Evolutionary conservation across 2,329 filamentous ascomycete genomes (phyloP), one percentile per base, ranked within the genome.

Genomic region (Trichoderma sp.): DNA sequence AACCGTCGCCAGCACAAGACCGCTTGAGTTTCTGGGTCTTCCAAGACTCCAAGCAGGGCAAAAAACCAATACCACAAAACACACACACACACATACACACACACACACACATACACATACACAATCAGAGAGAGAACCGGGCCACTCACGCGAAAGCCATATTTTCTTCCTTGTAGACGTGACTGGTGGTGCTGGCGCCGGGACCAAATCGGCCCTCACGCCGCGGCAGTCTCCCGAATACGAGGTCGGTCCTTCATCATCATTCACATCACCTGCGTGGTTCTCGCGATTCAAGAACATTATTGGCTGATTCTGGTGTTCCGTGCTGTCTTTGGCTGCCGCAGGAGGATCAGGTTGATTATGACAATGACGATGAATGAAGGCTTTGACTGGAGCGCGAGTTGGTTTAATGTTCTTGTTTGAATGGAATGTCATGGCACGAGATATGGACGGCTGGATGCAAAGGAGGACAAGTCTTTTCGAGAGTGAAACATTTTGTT

Each of bases 161-260:
- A 56, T 56, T 64, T 47, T 45, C 44, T 39, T 39, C 39, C 30
- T 55, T 48, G 51, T 50, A 62, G 64, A 59, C 44, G 64, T 24
- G 62, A 45, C 52, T 52, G 55, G 52, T 55, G 62, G 50, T 24
- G 64, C 54, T 6, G 48, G 59, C 58, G 34, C 44, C 57, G 48
- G 45, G 34, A 15, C 50, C 34, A 64, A 47, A 14, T 59, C 45
- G 30, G 56, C 45, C 65, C 61, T 19, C 63, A 65, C 28, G 64
- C 43, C 34, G 47, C 64, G 39, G 24, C 59, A 66, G 64, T 66
- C 65, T 41, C 63, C 52, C 41, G 70, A 56, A 48, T 65, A 71
- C 52, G 72, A 74, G 73, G 74, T 75, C 66, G 67, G 70, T 72
- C 66, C 64, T 63, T 59, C 67, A 63, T 64, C 68, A 63, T 63